Evolutionary conservation across 495 filamentous ascomycete genomes (phyloP).

Genomic region (Cercophora sp.): DNA sequence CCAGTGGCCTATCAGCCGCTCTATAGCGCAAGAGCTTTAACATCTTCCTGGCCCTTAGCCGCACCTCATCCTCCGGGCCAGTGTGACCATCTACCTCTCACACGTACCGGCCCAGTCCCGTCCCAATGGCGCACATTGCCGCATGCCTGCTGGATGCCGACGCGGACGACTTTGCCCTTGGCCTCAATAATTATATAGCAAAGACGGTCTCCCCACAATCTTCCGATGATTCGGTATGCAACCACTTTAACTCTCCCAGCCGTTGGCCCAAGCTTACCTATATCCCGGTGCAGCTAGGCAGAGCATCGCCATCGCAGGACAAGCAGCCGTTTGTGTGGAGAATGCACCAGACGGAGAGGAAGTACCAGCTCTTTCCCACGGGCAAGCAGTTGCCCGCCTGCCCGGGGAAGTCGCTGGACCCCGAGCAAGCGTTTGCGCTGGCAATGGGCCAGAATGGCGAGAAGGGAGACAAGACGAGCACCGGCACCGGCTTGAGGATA

Average conservation of each 20-base stretch:
- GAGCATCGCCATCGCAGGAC: conserved; percentile 34
- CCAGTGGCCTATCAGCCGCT: conserved; percentile 26
- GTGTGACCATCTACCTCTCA: conserved; percentile 31
- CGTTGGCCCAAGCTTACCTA: conserved; percentile 27
- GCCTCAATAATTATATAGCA: conserved; percentile 46
- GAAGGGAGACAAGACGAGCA: conserved; percentile 37
- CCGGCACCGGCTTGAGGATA: conserved; percentile 40
- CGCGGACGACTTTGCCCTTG: conserved; percentile 29
- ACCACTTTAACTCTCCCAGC: conserved; percentile 24
- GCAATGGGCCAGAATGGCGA: conserved; percentile 43
- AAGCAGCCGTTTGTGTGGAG: conserved; percentile 48
- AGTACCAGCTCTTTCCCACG: conserved; percentile 52
- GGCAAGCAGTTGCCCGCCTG: conserved; percentile 37
- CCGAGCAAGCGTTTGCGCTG: conserved; percentile 45
- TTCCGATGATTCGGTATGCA: conserved; percentile 45
- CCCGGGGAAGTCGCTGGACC: conserved; percentile 45
- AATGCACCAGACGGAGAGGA: conserved; percentile 50
- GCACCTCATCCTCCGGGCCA: conserved; percentile 26
- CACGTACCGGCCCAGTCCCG: conserved; percentile 23
- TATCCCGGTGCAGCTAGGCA: conserved; percentile 24
- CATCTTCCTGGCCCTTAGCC: conserved; percentile 24
- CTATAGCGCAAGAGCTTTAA: conserved; percentile 18
- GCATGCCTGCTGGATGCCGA: conserved; percentile 40
- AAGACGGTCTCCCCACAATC: conserved; percentile 38
- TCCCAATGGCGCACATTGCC: conserved; percentile 49